Base-by-base conservation (phyloP, 31 red algal genomes). In the Asparagopsis taxiformis region DNA sequence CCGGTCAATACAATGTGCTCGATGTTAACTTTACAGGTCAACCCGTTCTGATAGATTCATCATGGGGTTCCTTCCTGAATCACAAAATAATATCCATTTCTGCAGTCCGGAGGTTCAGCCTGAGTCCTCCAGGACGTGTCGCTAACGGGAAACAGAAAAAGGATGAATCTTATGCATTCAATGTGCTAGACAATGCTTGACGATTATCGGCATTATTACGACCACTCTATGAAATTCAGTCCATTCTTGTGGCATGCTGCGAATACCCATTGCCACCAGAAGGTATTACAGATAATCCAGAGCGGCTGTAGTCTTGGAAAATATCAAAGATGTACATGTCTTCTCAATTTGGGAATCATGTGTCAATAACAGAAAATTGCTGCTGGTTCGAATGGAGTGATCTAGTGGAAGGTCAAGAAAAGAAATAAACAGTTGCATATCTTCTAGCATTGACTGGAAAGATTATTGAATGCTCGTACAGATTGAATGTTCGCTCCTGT, bases 11-110 rank as follows among this genome's bases (percentile, higher is more conserved):
- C 96, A 79, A 81, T 99, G 96, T 26, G 89, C 96, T 30, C 96
- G 87, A 57, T 99, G 91, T 68, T 99, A 91, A 49, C 91, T 91
- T 53, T 99, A 91, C n/a, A 99, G 73, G 52, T 99, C 96, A n/a
- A n/a, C n/a, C n/a, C n/a, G n/a, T n/a, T n/a, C n/a, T n/a, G n/a
- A n/a, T n/a, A n/a, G n/a, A n/a, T n/a, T n/a, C 96, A 99, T 99
- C 96, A 88, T 85, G 24, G 96, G 96, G 52, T 99, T 99, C 96
- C 96, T 94, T 55, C 94, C 96, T 3, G 82, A 89, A 71, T 99
- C 96, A 84, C n/a, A 94, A 99, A 37, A 99, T 94, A 26, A 99
- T 91, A 0, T 94, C 96, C 16, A 91, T 99, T 65, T 99, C 96
- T 3, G 96, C 96, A 9, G 91, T 88, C 70, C 94, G 96, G 49